phyloP scores from a whole-genome alignment of 345 rosid genomes.

The Arabidopsis suecica region DNA sequence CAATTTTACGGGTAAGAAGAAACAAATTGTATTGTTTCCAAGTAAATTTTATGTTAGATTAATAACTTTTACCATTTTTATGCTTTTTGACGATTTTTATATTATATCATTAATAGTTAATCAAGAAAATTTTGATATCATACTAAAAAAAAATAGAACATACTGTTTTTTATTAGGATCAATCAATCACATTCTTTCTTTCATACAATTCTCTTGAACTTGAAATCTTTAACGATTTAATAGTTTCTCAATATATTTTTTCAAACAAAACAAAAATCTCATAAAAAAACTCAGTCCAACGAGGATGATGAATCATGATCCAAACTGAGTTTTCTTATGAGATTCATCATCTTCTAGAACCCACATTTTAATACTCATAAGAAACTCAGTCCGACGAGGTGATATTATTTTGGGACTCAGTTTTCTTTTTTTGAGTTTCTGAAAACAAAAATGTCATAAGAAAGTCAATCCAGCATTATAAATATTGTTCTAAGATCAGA shows the following conservation, averaged over 20 bases:
- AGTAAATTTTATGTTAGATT: not conserved
- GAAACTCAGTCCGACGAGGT: too few species aligned
- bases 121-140: not conserved
- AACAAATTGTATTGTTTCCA: not conserved
- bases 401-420: too few species aligned
- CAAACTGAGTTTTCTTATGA: too few species aligned
- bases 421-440: too few species aligned
- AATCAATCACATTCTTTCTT: not conserved
- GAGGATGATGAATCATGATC: too few species aligned
- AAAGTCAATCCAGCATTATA: too few species aligned
- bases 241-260: too few species aligned
- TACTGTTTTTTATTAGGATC: not conserved
- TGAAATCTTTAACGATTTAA: not conserved
- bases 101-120: not conserved
- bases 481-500: not conserved
- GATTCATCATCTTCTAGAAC: too few species aligned
- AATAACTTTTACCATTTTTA: not conserved
- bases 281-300: too few species aligned
- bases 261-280: too few species aligned
- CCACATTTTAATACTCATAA: too few species aligned
- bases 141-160: not conserved
- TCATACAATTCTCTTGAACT: not conserved
- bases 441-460: too few species aligned
- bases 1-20: not conserved
- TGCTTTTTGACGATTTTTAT: not conserved